Base-by-base conservation (phyloP, 2,329 filamentous ascomycete species). In the Gnomoniopsis smithogilvyi region DNA sequence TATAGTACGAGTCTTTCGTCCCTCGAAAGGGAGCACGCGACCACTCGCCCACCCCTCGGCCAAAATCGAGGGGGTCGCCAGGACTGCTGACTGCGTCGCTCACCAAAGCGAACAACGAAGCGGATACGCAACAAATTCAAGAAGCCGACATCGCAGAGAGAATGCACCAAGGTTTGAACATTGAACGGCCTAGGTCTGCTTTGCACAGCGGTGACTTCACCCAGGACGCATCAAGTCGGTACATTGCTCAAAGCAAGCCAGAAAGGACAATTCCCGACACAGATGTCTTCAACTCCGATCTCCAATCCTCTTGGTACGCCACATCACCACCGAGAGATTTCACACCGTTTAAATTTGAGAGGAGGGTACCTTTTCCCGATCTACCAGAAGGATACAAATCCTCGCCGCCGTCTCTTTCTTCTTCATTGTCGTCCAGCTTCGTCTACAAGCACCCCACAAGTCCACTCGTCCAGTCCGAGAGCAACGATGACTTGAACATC, bases 391-490 rank as follows among this genome's bases (percentile, higher is more conserved):
- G 72, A 11, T 76, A 75, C 55, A 73, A 70, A 49, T 78, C 80
- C 0, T 73, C 78, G 22, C 76, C 81, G 19, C 87, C 88, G 8
- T 87, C 86, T 1, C 68, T 89, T 11, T 88, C 87, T 3, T 92
- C 88, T 8, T 90, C 91, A 1, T 80, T 90, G 15, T 88, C 90
- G 0, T 89, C 87, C 2, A 92, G 86, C 66, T 97, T 96, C 71
- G 81, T 90, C 34, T 89, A 96, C 62, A 89, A 94, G 73, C 85
- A 91, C 2, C 94, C 95, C 0, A 98, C 95, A 2, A 98, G 93
- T 67, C 95, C 95, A 15, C 78, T 99, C 12, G 93, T 96, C 1
- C 88, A 97, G 68, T 92, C 92, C 46, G 86, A 92, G 67, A 96
- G 88, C 74, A 95, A 93, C 65, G 88, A 91, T 7, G 91, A 95